Percentiles rank a stretch among this genome's conserved stretches.
phyloP scores from a whole-genome alignment of 2,329 filamentous ascomycete genomes.

The Dendryphion nanum region DNA sequence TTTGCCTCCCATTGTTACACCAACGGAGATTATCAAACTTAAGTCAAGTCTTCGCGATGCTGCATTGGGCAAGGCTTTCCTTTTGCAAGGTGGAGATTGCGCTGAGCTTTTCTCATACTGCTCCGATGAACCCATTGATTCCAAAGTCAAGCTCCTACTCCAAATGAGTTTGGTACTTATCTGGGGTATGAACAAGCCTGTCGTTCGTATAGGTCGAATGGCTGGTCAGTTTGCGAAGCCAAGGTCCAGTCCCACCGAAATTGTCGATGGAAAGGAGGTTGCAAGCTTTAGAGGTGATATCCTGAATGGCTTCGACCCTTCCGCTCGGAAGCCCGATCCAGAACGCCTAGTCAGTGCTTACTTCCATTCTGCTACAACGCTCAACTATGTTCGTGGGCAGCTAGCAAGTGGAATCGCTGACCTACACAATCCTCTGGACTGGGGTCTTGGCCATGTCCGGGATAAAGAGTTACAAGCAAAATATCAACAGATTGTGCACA shows the following conservation, averaged over 20 bases:
- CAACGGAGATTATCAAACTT: slow-evolving; percentile 75
- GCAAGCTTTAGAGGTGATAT: slow-evolving; percentile 95
- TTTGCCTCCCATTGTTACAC: slow-evolving; percentile 76
- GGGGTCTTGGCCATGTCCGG: slow-evolving; percentile 87
- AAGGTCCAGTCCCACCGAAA: slow-evolving; percentile 82
- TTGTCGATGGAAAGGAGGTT: slow-evolving; percentile 74
- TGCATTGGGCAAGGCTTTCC: slow-evolving; percentile 84
- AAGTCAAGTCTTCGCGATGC: slow-evolving; percentile 80
- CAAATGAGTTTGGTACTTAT: slow-evolving; percentile 97
- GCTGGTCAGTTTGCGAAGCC: slow-evolving; percentile 98
- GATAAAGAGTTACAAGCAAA: slow-evolving; percentile 80
- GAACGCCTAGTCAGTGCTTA: slow-evolving; percentile 84
- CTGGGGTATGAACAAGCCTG: slow-evolving; percentile 78
- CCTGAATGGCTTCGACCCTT: slow-evolving; percentile 78
- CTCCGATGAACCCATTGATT: slow-evolving; percentile 81
- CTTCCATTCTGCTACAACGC: slow-evolving; percentile 89
- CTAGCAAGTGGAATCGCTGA: slow-evolving; percentile 88
- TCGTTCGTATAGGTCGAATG: slow-evolving; percentile 93
- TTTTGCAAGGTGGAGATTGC: slow-evolving; percentile 95
- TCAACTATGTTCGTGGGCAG: slow-evolving; percentile 87
- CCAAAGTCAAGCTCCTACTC: slow-evolving; percentile 92
- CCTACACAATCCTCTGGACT: slow-evolving; percentile 88
- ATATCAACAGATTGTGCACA: slow-evolving; percentile 80
- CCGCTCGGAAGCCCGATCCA: slow-evolving; percentile 79
- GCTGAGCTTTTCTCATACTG: slow-evolving; percentile 98